Base-by-base conservation (phyloP, 495 filamentous ascomycete species). In the Lasiosphaeriaceae sp. region DNA sequence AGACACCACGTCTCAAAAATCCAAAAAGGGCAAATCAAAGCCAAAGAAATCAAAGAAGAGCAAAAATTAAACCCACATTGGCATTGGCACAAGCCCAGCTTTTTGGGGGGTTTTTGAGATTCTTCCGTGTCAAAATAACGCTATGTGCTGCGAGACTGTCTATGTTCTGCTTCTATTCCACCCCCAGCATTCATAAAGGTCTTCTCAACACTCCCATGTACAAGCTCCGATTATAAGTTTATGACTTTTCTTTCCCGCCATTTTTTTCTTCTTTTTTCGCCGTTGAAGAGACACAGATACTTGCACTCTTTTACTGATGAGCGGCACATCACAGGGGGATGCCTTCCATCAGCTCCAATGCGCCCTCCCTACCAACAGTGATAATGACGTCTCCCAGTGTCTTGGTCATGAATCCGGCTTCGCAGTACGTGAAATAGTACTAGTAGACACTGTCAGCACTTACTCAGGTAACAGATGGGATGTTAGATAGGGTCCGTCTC, bases 341-440 rank as follows among this genome's bases (percentile, higher is more conserved):
- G 35, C 79, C 77, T 67, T 88, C 85, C 73, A 86, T 81, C 74
- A 88, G 73, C 70, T 87, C 83, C 67, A 79, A 73, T 22, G 83
- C 79, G 1, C 86, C 86, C 64, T 88, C 86, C 41, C 86, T 76
- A 3, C 78, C 83, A n/a, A 86, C 77, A 2, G 74, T 81, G 52
- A 91, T 78, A 51, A 89, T 85, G 19, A 85, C 85, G 69, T 90
- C 87, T 1, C 85, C 85, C 47, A 90, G 69, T 7, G 84, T 84
- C 67, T 88, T 86, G 22, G 83, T 84, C 50, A 78, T 72, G 64
- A 90, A 90, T 0, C 86, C 86, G 20, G 85, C 86, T 63, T 90
- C 86, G 50, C 83, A 88, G 65, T 89, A 90, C 11, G 80, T 72
- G 64, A 89, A 89, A 64, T 89, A 90, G 60, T 89, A 90, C 74